A percentile compares a stretch with the other conserved stretches of the same genome.
Evolutionary conservation across 2,329 filamentous ascomycete genomes (phyloP).

Genomic region (Penicillium palitans): DNA sequence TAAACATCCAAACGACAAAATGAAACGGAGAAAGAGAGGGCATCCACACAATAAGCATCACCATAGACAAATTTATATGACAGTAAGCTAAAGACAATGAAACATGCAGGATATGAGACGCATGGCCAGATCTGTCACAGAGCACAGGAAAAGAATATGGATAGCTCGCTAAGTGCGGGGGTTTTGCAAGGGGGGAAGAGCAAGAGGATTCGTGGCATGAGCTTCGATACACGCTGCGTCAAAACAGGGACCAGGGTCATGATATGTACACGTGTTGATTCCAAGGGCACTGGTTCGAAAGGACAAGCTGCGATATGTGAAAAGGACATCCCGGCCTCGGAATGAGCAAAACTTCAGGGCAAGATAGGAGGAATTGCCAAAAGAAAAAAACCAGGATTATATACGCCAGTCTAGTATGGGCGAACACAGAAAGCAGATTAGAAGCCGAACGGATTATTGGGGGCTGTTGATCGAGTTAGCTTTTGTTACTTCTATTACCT

Average conservation of each 20-base stretch:
- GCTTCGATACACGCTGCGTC: conserved; percentile 17
- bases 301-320: conserved; percentile 21
- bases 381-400: conserved; percentile 26
- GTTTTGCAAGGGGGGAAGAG: conserved; percentile 10
- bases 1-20: conserved; percentile 11
- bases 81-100: conserved; percentile 9
- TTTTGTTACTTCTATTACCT: neutral
- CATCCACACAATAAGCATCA: conserved; percentile 17
- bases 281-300: conserved; percentile 14
- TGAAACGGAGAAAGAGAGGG: conserved; percentile 9
- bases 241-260: conserved; percentile 15
- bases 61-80: conserved; percentile 15
- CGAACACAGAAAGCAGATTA: conserved; percentile 37
- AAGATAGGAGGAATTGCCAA: conserved; percentile 13
- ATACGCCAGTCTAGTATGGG: conserved; percentile 24
- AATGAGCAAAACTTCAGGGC: conserved; percentile 3
- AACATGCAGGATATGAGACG: conserved; percentile 11
- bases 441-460: conserved; percentile 71
- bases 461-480: conserved; percentile 50
- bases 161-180: conserved; percentile 17
- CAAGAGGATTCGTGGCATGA: conserved; percentile 13
- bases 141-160: conserved; percentile 12
- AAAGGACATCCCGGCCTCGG: neutral
- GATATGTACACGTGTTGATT: conserved; percentile 28
- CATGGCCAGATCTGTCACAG: conserved; percentile 7